phyloP scores from a whole-genome alignment of 352 stramenopile genomes.

The Pythium aquatile region DNA sequence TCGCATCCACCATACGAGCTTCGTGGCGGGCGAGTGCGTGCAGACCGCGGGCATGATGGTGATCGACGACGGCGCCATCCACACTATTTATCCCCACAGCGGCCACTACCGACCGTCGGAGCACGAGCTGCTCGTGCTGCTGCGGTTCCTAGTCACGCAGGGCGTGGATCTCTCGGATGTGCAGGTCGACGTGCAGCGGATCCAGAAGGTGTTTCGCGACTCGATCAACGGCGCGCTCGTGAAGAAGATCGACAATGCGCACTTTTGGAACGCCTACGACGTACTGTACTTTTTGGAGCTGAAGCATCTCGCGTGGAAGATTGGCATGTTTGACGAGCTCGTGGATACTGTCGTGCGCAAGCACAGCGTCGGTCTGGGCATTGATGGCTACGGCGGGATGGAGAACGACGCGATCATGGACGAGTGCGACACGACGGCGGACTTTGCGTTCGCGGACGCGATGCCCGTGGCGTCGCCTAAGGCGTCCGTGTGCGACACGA shows the following conservation, averaged over 20 bases:
- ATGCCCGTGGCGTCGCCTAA: slow-evolving; percentile 1
- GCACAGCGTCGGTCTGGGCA: slow-evolving; percentile 29
- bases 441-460: slow-evolving; percentile 20
- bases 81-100: slow-evolving; percentile 96
- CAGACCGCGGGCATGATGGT: slow-evolving; percentile 97
- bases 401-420: slow-evolving; percentile 25
- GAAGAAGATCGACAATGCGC: slow-evolving; percentile 80
- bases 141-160: slow-evolving; percentile 91
- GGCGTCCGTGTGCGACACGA: slow-evolving; percentile 29
- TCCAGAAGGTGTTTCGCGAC: slow-evolving; percentile 94
- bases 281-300: slow-evolving; percentile 74
- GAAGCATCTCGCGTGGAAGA: slow-evolving; percentile 79
- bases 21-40: slow-evolving; percentile 96
- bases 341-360: slow-evolving; percentile 65
- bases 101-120: slow-evolving; percentile 96
- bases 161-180: slow-evolving; percentile 90
- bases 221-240: slow-evolving; percentile 68
- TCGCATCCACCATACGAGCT: slow-evolving; percentile 97
- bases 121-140: slow-evolving; percentile 92
- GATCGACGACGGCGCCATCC: slow-evolving; percentile 88
- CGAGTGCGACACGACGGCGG: slow-evolving; percentile 23
- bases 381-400: slow-evolving; percentile 48
- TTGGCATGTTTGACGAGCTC: slow-evolving; percentile 75
- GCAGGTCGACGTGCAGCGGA: slow-evolving; percentile 94
- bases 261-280: slow-evolving; percentile 79